Evolutionary conservation across 1,284 basidiomycete species (phyloP).

Genomic region (Sphaerobolus stellatus): DNA sequence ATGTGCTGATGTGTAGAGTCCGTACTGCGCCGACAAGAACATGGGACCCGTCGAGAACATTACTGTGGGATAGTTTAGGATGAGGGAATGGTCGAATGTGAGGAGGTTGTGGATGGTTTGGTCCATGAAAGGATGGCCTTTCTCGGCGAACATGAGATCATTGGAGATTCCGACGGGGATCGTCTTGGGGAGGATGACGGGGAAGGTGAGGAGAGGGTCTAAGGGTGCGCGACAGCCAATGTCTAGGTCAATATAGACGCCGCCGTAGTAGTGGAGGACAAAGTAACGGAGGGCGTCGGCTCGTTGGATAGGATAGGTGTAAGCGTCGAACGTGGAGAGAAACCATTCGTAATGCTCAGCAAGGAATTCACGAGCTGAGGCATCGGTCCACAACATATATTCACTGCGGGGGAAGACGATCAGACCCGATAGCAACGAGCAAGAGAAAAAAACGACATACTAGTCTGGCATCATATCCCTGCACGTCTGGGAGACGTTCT

Average conservation of each 20-base stretch:
- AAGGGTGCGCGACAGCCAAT: constrained; percentile 91
- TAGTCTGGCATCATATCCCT: constrained; percentile 93
- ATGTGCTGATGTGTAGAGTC: constrained; percentile 76
- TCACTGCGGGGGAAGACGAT: constrained; percentile 52
- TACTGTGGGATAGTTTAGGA: constrained; percentile 97
- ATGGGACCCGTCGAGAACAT: constrained; percentile 99
- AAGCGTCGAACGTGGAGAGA: constrained; percentile 88
- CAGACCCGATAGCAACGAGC: constrained; percentile 11
- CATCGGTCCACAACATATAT: constrained; percentile 98
- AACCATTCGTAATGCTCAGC: constrained; percentile 89
- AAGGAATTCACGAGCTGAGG: constrained; percentile 86
- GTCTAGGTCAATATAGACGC: constrained; percentile 96
- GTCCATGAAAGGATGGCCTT: constrained; percentile 85
- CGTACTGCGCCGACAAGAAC: constrained; percentile 88
- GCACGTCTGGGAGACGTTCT: constrained; percentile 74
- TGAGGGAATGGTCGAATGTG: constrained; percentile 91
- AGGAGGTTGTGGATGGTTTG: constrained; percentile 91
- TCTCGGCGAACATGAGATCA: constrained; percentile 92
- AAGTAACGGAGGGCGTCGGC: constrained; percentile 99
- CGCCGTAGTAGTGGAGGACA: constrained; percentile 92
- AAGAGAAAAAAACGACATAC: constrained; percentile 49
- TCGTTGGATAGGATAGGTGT: constrained; percentile 93
- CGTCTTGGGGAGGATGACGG: constrained; percentile 90
- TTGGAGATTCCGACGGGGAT: constrained; percentile 97
- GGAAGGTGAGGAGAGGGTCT: constrained; percentile 85